Conservation (phyloP, 257 asterid species). For the Vinca minor region DNA sequence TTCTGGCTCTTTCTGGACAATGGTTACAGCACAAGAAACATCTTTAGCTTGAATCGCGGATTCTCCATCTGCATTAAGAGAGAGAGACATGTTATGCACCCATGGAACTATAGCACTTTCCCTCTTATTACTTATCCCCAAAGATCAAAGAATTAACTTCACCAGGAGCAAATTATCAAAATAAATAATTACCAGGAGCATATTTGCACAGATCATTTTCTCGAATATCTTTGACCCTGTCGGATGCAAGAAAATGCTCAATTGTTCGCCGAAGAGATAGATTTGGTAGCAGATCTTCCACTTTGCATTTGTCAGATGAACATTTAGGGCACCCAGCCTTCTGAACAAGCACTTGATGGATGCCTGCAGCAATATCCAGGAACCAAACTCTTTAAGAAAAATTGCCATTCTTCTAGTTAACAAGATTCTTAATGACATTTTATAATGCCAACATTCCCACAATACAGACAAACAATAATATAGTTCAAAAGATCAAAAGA, state of each 20-base stretch:
- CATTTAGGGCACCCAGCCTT: conserved; percentile 78
- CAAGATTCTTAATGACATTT: background rate
- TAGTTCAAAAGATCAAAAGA: background rate
- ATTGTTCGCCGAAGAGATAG: conserved; percentile 67
- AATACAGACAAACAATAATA: background rate
- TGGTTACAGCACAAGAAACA: conserved; percentile 39
- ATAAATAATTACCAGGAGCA: conserved; percentile 76
- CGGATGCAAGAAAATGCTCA: conserved; percentile 59
- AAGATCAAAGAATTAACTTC: conserved; percentile 1
- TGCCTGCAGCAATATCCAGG: conserved; percentile 41
- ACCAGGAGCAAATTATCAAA: conserved; percentile 83
- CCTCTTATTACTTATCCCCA: background rate
- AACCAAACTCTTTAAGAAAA: conserved; percentile 3
- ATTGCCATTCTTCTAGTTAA: background rate
- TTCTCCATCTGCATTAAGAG: conserved; percentile 65
- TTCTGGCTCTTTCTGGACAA: conserved; percentile 42
- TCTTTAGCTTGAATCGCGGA: conserved; percentile 74
- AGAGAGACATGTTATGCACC: background rate
- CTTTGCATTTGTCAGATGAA: conserved; percentile 55
- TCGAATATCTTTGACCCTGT: conserved; percentile 39
- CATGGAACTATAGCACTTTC: background rate
- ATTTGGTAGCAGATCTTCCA: conserved; percentile 69
- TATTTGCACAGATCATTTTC: conserved; percentile 44
- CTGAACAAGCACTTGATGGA: conserved; percentile 47
- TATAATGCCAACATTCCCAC: background rate